Evolutionary conservation across 148 eudicot species (phyloP).

Genomic region (Camellia lanceoleosa): DNA sequence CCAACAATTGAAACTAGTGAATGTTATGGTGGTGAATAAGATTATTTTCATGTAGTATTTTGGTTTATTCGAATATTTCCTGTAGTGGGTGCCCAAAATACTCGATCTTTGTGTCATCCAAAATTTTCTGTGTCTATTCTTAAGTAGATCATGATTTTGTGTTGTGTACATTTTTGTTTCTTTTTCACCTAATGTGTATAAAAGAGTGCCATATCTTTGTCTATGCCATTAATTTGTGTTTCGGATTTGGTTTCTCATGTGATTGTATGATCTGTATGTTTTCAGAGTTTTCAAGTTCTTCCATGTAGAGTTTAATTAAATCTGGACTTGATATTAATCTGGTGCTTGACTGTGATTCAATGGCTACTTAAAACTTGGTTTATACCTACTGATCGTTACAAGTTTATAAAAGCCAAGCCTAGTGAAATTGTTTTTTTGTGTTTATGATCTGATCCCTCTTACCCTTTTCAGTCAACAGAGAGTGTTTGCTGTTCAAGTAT

Average conservation of each 20-base stretch:
- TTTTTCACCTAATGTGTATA: not conserved
- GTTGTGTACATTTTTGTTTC: not conserved
- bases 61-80: not conserved
- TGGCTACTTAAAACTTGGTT: not conserved
- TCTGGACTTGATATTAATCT: not conserved
- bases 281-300: not conserved
- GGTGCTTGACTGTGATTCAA: constrained; percentile 10
- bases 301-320: not conserved
- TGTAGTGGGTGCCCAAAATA: not conserved
- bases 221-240: not conserved
- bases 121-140: not conserved
- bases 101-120: too few species aligned
- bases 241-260: not conserved
- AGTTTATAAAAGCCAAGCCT: constrained; percentile 12
- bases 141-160: not conserved
- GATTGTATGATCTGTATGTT: not conserved
- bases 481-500: constrained; percentile 85
- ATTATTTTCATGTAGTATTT: not conserved
- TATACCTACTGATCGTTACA: constrained; percentile 10
- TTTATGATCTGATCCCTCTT: constrained; percentile 25
- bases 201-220: not conserved
- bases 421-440: constrained; percentile 4
- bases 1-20: not conserved
- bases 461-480: constrained; percentile 78
- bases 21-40: not conserved